A percentile compares a stretch with the other conserved stretches of the same genome.
phyloP scores from a whole-genome alignment of 441 rosid genomes.

The Gossypium davidsonii region DNA sequence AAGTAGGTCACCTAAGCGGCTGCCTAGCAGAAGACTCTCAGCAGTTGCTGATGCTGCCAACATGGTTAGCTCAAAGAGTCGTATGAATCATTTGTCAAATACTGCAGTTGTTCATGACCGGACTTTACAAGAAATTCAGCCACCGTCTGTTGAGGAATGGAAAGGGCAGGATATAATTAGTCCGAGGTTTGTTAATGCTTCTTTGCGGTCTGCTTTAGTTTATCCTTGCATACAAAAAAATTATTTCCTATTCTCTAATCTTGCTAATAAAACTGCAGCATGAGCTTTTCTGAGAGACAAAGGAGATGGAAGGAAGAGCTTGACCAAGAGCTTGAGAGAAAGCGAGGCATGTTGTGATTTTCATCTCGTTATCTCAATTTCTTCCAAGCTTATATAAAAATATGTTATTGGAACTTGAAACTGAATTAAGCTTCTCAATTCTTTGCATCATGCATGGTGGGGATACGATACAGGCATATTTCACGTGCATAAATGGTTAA shows the following conservation, averaged over 20 bases:
- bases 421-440: not conserved
- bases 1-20: conserved; percentile 72
- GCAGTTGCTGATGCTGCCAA: conserved; percentile 36
- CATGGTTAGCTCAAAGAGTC: conserved; percentile 29
- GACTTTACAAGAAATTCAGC: conserved; percentile 56
- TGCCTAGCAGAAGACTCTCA: conserved; percentile 78
- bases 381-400: not conserved
- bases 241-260: conserved; percentile 1
- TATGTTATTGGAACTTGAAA: not conserved
- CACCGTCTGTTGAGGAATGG: conserved; percentile 42
- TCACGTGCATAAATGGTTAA: not conserved
- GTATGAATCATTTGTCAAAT: conserved; percentile 30
- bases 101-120: conserved; percentile 28
- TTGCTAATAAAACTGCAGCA: conserved; percentile 26
- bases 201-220: conserved; percentile 7
- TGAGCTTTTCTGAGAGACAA: conserved; percentile 49
- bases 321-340: conserved; percentile 47
- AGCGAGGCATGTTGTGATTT: conserved; percentile 42
- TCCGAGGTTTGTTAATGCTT: conserved; percentile 42
- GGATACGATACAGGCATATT: not conserved
- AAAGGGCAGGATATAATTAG: conserved; percentile 37
- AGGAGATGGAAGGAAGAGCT: conserved; percentile 64
- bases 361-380: not conserved
- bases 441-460: not conserved
- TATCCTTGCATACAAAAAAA: not conserved